These are phyloP conservation scores for Tetrapisispora taiwanensis DNA, from an alignment of 805 yeast genomes.

Conservation along the genomic window DNA sequence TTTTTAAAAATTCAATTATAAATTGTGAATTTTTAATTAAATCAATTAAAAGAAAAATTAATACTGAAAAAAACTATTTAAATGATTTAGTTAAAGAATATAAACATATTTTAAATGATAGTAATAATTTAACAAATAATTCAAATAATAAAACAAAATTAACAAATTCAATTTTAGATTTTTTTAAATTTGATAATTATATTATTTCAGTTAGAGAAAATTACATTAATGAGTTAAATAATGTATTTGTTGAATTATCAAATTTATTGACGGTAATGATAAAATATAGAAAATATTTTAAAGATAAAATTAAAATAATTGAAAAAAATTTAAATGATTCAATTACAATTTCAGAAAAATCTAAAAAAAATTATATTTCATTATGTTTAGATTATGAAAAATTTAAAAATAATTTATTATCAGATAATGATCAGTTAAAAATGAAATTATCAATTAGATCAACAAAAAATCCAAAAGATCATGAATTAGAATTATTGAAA, in stretches of 20 bases:
- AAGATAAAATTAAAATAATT: conserved; percentile 70
- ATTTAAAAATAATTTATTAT: conserved; percentile 36
- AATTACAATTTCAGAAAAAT: conserved; percentile 77
- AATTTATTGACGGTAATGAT: conserved; percentile 63
- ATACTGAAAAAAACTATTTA: conserved; percentile 67
- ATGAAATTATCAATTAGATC: conserved; percentile 75
- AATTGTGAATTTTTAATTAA: conserved; percentile 80
- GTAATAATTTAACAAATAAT: background rate
- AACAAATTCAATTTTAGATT: background rate
- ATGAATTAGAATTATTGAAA: conserved; percentile 77
- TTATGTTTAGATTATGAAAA: conserved; percentile 81
- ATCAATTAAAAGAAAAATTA: conserved; percentile 67
- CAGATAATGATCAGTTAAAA: conserved; percentile 56
- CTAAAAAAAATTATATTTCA: conserved; percentile 64
- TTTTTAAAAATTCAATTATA: conserved; percentile 69
- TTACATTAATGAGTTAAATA: conserved; percentile 67
- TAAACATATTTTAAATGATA: conserved; percentile 30
- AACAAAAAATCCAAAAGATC: conserved; percentile 63
- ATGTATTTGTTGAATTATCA: conserved; percentile 74
- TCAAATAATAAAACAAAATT: background rate
- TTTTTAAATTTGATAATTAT: conserved; percentile 71
- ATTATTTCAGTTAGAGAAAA: conserved; percentile 62
- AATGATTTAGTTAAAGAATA: conserved; percentile 65
- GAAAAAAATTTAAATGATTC: conserved; percentile 83
- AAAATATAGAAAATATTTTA: conserved; percentile 60